Percentiles rank a stretch among this genome's conserved stretches.
Conservation (phyloP, 805 yeast species). For the Zygotorulaspora chibaensis region DNA sequence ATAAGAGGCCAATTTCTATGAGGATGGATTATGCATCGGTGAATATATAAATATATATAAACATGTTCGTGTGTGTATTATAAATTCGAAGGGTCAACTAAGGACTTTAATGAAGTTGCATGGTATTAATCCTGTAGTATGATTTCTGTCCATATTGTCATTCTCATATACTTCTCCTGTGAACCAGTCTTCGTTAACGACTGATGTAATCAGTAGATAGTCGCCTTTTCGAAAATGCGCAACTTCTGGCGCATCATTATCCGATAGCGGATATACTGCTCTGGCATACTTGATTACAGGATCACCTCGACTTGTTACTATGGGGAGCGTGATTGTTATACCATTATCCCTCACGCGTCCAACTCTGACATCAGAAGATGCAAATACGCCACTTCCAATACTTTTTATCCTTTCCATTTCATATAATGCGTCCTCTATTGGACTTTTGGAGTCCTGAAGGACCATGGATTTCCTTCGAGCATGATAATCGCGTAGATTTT, state of each 20-base stretch:
- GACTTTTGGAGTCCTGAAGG: slow-evolving; percentile 21
- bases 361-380: slow-evolving; percentile 14
- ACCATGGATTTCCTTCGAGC: slow-evolving; percentile 32
- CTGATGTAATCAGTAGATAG: slow-evolving; percentile 29
- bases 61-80: neutral
- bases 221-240: slow-evolving; percentile 32
- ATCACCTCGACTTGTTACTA: slow-evolving; percentile 25
- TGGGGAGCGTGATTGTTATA: slow-evolving; percentile 32
- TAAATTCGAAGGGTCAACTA: slow-evolving; percentile 2
- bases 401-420: slow-evolving; percentile 31
- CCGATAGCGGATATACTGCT: slow-evolving; percentile 29
- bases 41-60: slow-evolving; percentile 5
- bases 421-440: slow-evolving; percentile 32
- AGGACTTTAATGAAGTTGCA: slow-evolving; percentile 23
- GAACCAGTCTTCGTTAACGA: slow-evolving; percentile 33
- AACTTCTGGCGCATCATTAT: slow-evolving; percentile 29
- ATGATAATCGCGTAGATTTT: slow-evolving; percentile 1
- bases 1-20: slow-evolving; percentile 51
- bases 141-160: slow-evolving; percentile 18
- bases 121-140: slow-evolving; percentile 27
- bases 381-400: slow-evolving; percentile 16
- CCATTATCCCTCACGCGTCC: slow-evolving; percentile 31
- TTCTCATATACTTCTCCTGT: slow-evolving; percentile 34
- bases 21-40: neutral
- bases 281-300: slow-evolving; percentile 31